A percentile compares a stretch with the other conserved stretches of the same genome.
These are phyloP conservation scores for Taiwanofungus camphoratus DNA, from an alignment of 1,284 basidiomycete genomes.

Conservation along the genomic window DNA sequence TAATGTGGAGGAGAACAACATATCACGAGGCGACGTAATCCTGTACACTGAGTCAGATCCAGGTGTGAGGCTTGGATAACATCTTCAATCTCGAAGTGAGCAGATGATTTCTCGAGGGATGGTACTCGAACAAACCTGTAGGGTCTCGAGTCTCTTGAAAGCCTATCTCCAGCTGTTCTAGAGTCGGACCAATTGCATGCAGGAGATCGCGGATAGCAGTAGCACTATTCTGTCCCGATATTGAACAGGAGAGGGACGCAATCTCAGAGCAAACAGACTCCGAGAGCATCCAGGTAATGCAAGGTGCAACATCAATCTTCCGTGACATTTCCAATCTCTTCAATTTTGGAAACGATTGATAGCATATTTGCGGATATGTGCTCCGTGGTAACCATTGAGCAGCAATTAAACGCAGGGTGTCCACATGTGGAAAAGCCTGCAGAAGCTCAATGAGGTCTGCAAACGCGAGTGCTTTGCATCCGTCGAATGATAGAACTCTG, in stretches of 20 bases:
- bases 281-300: slow-evolving; percentile 17
- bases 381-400: slow-evolving; percentile 13
- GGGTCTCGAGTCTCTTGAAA: slow-evolving; percentile 20
- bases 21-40: slow-evolving; percentile 15
- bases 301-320: slow-evolving; percentile 16
- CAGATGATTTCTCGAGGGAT: not conserved
- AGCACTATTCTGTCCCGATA: slow-evolving; percentile 15
- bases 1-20: slow-evolving; percentile 9
- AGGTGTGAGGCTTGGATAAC: slow-evolving; percentile 16
- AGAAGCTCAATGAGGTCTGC: slow-evolving; percentile 16
- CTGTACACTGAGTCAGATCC: slow-evolving; percentile 13
- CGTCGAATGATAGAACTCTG: slow-evolving; percentile 13
- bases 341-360: slow-evolving; percentile 8
- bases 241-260: slow-evolving; percentile 15
- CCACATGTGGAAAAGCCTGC: slow-evolving; percentile 11
- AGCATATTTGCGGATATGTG: not conserved
- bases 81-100: slow-evolving; percentile 9
- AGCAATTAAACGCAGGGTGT: slow-evolving; percentile 11
- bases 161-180: slow-evolving; percentile 16
- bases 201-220: slow-evolving; percentile 17
- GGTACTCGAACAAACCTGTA: slow-evolving; percentile 15
- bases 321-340: slow-evolving; percentile 16
- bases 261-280: slow-evolving; percentile 9
- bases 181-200: slow-evolving; percentile 12
- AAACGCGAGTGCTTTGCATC: slow-evolving; percentile 20